Evolutionary conservation across 306 rosid genomes (phyloP).

Genomic region (Corylus avellana): DNA sequence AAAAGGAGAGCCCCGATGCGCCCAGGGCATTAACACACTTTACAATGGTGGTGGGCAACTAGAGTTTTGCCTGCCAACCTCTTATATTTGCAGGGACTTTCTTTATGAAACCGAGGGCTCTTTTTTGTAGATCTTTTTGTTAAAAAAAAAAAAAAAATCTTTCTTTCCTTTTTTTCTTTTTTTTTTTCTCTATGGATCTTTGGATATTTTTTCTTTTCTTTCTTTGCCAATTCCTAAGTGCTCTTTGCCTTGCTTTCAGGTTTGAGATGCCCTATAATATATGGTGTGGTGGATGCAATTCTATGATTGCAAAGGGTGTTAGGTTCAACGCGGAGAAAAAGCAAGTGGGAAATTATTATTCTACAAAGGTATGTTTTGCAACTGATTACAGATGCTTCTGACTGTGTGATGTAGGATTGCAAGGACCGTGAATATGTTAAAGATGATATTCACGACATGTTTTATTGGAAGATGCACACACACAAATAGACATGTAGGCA

Average conservation of each 20-base stretch:
- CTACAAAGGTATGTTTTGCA: conserved; percentile 65
- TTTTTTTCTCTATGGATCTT: not conserved
- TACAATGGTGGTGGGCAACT: not conserved
- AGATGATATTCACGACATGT: not conserved
- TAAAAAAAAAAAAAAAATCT: not conserved
- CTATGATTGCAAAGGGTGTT: conserved; percentile 98
- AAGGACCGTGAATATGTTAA: not conserved
- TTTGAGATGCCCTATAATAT: conserved; percentile 95
- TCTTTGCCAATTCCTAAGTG: not conserved
- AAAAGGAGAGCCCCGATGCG: not conserved
- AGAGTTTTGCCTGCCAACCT: not conserved
- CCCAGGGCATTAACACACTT: not conserved
- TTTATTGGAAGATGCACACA: not conserved
- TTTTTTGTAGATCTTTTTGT: not conserved
- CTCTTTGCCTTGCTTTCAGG: conserved; percentile 40
- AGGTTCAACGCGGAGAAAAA: conserved; percentile 95
- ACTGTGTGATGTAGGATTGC: not conserved
- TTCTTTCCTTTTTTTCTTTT: not conserved
- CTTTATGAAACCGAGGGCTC: not conserved
- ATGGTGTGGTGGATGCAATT: conserved; percentile 98
- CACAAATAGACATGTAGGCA: not conserved
- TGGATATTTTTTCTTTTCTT: not conserved
- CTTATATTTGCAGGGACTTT: not conserved
- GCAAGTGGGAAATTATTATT: conserved; percentile 92
- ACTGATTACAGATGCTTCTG: not conserved